phyloP scores from a whole-genome alignment of 116 monocot genomes.

The Zostera marina region DNA sequence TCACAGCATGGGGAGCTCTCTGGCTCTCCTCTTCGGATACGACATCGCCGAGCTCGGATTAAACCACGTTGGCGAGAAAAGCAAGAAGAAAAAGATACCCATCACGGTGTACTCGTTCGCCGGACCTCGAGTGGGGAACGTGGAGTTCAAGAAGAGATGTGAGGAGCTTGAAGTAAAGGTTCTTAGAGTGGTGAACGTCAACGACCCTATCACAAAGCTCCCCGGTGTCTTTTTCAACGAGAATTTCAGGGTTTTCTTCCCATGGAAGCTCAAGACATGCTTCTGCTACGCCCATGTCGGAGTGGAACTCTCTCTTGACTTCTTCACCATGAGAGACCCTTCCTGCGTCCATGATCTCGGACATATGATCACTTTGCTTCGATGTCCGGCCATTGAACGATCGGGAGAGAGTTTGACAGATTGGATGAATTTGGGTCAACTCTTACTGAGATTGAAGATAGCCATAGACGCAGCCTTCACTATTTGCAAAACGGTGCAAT shows the following conservation, averaged over 20 bases:
- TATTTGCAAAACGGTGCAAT: conserved; percentile 10
- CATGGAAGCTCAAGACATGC: conserved; percentile 38
- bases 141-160: conserved; percentile 53
- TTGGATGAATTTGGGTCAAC: background rate
- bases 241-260: conserved; percentile 20
- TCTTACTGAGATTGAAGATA: too few relatives aligned
- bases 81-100: conserved; percentile 6
- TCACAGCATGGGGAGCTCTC: conserved; percentile 91
- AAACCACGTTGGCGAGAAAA: conserved; percentile 6
- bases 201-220: conserved; percentile 75
- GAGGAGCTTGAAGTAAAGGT: conserved; percentile 90
- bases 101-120: conserved; percentile 75
- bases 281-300: conserved; percentile 62
- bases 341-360: conserved; percentile 61
- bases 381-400: background rate
- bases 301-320: conserved; percentile 61
- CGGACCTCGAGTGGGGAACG: conserved; percentile 81
- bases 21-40: conserved; percentile 64
- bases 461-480: conserved; percentile 1
- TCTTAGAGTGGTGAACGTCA: conserved; percentile 62
- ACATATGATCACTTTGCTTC: conserved; percentile 27
- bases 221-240: conserved; percentile 64
- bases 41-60: conserved; percentile 75
- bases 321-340: conserved; percentile 67
- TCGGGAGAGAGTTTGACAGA: background rate